Percentiles rank a stretch among this genome's conserved stretches.
phyloP scores from a whole-genome alignment of 257 asterid species.

The Fraxinus quadrangulata region DNA sequence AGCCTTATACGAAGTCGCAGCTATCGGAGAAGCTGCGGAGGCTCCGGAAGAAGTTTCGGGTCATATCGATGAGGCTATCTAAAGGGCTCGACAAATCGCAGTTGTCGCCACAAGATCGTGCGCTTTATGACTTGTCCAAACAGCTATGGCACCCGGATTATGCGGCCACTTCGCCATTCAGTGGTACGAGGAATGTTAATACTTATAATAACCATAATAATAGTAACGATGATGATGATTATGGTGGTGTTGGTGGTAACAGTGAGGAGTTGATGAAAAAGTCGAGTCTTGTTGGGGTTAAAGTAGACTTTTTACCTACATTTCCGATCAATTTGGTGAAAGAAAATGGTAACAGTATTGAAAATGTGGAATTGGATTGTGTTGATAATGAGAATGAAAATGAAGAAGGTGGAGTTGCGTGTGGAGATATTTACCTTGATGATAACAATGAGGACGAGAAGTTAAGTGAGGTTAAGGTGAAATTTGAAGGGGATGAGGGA shows the following conservation, averaged over 20 bases:
- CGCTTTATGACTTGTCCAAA: constrained; percentile 55
- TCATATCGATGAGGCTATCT: constrained; percentile 53
- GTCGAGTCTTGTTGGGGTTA: constrained; percentile 54
- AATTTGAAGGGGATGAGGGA: constrained; percentile 47
- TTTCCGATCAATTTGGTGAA: constrained; percentile 34
- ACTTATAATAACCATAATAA: background rate
- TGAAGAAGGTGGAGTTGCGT: constrained; percentile 21
- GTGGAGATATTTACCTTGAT: constrained; percentile 22
- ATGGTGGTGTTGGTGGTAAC: background rate
- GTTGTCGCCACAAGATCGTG: constrained; percentile 66
- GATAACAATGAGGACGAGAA: constrained; percentile 27
- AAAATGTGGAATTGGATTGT: background rate
- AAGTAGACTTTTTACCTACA: constrained; percentile 53
- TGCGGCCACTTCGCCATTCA: constrained; percentile 58
- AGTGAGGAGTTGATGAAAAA: constrained; percentile 24
- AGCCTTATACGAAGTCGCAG: constrained; percentile 83
- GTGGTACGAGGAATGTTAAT: constrained; percentile 38
- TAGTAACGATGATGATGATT: too few species aligned
- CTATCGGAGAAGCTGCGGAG: constrained; percentile 81
- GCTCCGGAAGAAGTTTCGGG: constrained; percentile 76
- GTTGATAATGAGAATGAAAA: constrained; percentile 10
- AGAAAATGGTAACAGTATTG: background rate
- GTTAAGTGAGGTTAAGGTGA: constrained; percentile 81
- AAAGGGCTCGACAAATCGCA: constrained; percentile 53
- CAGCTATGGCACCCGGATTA: constrained; percentile 73